Conservation (phyloP, 129 eudicot species). For the Silybum marianum region DNA sequence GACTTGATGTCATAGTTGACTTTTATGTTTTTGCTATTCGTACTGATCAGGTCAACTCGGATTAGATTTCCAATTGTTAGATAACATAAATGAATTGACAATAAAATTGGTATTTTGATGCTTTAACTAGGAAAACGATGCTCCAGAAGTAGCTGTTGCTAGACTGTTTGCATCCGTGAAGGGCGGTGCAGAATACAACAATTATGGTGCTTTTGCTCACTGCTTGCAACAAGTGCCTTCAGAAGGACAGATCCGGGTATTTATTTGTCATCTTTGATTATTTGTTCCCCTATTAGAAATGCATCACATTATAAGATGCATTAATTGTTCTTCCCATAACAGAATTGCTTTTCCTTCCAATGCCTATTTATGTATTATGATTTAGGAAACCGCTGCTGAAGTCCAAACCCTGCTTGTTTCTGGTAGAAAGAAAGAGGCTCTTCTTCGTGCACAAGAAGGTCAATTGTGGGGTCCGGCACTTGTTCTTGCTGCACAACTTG, state of each 20-base stretch:
- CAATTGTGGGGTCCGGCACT: constrained; percentile 96
- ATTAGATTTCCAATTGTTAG: no score
- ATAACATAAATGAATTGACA: no score
- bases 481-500: constrained; percentile 94
- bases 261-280: constrained; percentile 30
- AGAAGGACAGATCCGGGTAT: constrained; percentile 79
- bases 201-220: constrained; percentile 55
- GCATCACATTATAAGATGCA: neutral
- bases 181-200: constrained; percentile 41
- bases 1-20: no score
- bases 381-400: constrained; percentile 82
- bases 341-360: neutral
- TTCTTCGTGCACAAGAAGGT: constrained; percentile 88
- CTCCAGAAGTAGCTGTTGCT: constrained; percentile 47
- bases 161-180: constrained; percentile 43
- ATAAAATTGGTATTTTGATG: constrained; percentile 18
- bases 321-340: neutral
- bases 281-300: constrained; percentile 8
- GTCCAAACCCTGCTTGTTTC: constrained; percentile 86
- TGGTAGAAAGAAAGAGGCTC: constrained; percentile 89
- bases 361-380: constrained; percentile 18
- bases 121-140: constrained; percentile 34
- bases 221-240: constrained; percentile 90
- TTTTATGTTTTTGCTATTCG: no score
- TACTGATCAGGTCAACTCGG: no score